Evolutionary conservation across 108 stramenopile species (phyloP).

Genomic region (Epithemia pelagica): DNA sequence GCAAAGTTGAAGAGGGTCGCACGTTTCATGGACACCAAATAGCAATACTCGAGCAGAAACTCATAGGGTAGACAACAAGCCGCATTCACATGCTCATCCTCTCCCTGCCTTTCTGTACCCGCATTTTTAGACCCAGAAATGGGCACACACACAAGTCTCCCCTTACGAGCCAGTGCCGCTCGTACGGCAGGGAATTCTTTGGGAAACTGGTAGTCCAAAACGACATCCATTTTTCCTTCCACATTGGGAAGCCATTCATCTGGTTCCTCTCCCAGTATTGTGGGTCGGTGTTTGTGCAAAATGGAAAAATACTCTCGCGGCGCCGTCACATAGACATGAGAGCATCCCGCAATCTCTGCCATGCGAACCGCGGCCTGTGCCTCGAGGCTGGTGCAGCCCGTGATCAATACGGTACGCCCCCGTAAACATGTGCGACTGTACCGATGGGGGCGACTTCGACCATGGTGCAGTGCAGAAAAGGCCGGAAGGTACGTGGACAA

Average conservation of each 20-base stretch:
- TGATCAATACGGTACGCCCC: slow-evolving; percentile 20
- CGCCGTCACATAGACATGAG: slow-evolving; percentile 14
- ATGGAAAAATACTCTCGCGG: slow-evolving; percentile 1
- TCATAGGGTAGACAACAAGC: not conserved
- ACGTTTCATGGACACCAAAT: slow-evolving; percentile 5
- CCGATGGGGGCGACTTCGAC: slow-evolving; percentile 16
- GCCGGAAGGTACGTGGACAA: slow-evolving; percentile 31
- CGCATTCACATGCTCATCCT: not conserved
- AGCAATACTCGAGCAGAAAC: not conserved
- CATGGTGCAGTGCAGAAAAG: slow-evolving; percentile 32
- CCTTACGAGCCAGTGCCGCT: slow-evolving; percentile 6
- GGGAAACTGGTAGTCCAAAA: slow-evolving; percentile 26
- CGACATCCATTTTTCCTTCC: slow-evolving; percentile 26
- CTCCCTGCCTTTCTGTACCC: not conserved
- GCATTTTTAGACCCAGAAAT: not conserved
- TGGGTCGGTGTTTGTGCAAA: slow-evolving; percentile 7
- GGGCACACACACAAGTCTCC: slow-evolving; percentile 13
- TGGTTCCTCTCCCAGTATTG: slow-evolving; percentile 12
- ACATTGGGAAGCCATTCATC: slow-evolving; percentile 11
- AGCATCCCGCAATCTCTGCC: slow-evolving; percentile 20
- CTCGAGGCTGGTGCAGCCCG: slow-evolving; percentile 18
- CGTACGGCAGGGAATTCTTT: slow-evolving; percentile 17
- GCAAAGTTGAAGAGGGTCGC: slow-evolving; percentile 8
- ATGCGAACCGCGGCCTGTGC: slow-evolving; percentile 24
- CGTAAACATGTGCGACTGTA: slow-evolving; percentile 14